Conservation (phyloP, 73 alveolate species). For the Strombidium stylifer region DNA sequence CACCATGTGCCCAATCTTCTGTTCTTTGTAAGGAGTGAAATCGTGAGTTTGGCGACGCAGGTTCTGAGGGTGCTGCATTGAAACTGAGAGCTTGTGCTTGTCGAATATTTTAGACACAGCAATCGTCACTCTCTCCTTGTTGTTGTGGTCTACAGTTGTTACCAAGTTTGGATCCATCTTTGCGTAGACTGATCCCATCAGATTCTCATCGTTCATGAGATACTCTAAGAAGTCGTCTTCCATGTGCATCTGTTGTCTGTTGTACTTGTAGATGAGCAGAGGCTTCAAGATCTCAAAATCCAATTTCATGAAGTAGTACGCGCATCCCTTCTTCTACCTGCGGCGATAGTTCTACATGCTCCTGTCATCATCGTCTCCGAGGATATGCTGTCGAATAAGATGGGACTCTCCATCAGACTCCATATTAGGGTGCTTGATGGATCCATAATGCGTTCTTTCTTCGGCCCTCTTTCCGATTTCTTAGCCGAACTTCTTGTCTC, state of each 20-base stretch:
- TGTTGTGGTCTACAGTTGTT: no score
- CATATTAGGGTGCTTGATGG: slow-evolving; percentile 16
- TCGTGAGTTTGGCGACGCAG: no score
- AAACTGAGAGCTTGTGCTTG: no score
- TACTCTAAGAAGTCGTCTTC: no score
- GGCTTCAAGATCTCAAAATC: slow-evolving; percentile 35
- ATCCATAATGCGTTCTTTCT: slow-evolving; percentile 18
- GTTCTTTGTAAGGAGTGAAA: no score
- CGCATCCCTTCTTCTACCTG: background rate
- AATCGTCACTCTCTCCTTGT: no score
- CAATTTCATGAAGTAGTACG: background rate
- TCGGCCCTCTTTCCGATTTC: background rate
- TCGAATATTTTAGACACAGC: no score
- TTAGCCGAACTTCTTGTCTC: background rate
- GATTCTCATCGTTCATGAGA: no score
- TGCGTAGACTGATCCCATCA: no score
- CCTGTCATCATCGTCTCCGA: background rate
- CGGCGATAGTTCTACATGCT: background rate
- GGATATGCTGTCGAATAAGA: background rate
- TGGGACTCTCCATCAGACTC: background rate
- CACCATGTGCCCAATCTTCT: no score
- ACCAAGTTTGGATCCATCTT: no score
- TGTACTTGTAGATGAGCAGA: slow-evolving; percentile 16
- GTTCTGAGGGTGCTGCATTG: no score
- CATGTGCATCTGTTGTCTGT: background rate